Evolutionary conservation across 805 yeast species (phyloP), one percentile per base, ranked within the genome.

Genomic region (Ogataea pilisensis): DNA sequence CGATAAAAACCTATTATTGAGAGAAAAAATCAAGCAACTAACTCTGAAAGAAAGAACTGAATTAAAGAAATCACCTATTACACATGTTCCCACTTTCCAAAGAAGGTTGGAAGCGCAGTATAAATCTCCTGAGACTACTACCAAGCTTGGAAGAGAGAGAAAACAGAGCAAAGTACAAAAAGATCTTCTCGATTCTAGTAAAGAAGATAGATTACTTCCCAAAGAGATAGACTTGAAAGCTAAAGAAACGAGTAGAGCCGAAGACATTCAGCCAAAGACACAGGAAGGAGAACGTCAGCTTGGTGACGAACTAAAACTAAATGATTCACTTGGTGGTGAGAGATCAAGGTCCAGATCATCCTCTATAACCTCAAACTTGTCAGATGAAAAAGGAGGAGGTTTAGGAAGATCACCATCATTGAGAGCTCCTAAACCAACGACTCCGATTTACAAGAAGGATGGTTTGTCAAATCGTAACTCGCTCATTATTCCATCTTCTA

Each of bases 1-100:
- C 55, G 77, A 55, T 60, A 64, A 51, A 44, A 58, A 57, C n/a
- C 47, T 46, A 14, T 36, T 46, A 14, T 36, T 54, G 27, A 44
- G 65, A 34, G 52, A 51, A 22, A 53, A 51, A 29, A 19, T 56
- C 26, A 59, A 48, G 21, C 44, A 50, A 26, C 53, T 52, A 22
- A 54, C 52, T 2, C 21, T 52, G 1, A 42, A 40, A 16, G 57
- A 51, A 19, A 47, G 60, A 36, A 42, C 40, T 13, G 53, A 50
- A 13, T 40, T 34, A 14, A 48, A 39, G 26, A 30, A 49, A 19
- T 44, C 40, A 30, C 37, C 48, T 1, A 24, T 41, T 14, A 12
- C 41, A 3, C 14, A 37, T n/a, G 38, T 21, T n/a, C 31, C 58
- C 7, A 33, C 41, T 1, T 34, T 43, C 0, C 32, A 48, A 2